These are phyloP conservation scores for Cutaneotrichosporon cutaneum DNA, from an alignment of 1,284 basidiomycete species.

Conservation along the genomic window DNA sequence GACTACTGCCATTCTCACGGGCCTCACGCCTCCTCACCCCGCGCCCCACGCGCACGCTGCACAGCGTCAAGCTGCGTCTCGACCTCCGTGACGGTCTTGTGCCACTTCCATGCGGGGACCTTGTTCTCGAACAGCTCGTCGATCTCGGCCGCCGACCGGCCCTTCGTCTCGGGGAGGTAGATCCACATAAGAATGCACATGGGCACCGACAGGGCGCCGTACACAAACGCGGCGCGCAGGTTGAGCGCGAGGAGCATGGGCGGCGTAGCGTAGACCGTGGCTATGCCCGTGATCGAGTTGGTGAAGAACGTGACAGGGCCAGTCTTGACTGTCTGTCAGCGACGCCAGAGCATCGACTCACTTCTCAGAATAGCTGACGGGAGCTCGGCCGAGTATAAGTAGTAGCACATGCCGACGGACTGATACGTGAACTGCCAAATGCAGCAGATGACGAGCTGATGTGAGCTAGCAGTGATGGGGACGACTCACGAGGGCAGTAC, in stretches of 20 bases:
- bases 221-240: constrained; percentile 30
- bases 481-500: constrained; percentile 4
- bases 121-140: constrained; percentile 48
- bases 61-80: constrained; percentile 8
- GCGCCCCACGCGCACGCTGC: no score
- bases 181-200: constrained; percentile 31
- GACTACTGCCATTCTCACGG: no score
- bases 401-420: constrained; percentile 24
- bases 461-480: background rate
- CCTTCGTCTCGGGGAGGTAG: constrained; percentile 36
- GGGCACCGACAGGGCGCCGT: constrained; percentile 26
- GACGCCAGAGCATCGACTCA: constrained; percentile 5
- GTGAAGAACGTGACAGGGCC: constrained; percentile 26
- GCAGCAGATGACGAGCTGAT: constrained; percentile 27
- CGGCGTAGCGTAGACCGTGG: constrained; percentile 31
- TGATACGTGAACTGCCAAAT: constrained; percentile 30
- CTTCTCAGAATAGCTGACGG: constrained; percentile 30
- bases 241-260: constrained; percentile 28
- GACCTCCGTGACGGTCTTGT: constrained; percentile 33
- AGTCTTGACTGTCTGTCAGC: constrained; percentile 23
- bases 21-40: no score
- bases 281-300: constrained; percentile 29
- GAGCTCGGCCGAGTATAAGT: constrained; percentile 32
- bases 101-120: constrained; percentile 48
- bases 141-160: constrained; percentile 34